Evolutionary conservation across 805 yeast genomes (phyloP).

Genomic region (Wickerhamiella hasegawae): DNA sequence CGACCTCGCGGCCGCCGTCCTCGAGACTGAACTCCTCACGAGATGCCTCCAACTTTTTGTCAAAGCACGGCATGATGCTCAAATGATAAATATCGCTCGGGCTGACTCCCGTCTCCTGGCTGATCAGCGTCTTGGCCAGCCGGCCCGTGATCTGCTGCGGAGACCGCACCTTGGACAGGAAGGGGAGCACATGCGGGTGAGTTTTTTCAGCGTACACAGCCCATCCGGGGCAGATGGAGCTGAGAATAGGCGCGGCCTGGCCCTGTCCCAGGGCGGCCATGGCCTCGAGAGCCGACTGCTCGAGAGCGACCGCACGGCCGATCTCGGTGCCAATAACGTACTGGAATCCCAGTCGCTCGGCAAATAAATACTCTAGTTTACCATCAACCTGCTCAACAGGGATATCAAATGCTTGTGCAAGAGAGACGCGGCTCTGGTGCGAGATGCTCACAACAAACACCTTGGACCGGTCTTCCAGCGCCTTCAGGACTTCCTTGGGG

Average conservation of each 20-base stretch:
- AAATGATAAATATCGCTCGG: conserved; percentile 49
- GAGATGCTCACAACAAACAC: conserved; percentile 61
- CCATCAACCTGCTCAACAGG: conserved; percentile 43
- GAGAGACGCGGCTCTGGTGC: conserved; percentile 73
- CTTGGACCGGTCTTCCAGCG: conserved; percentile 28
- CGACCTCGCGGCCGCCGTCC: conserved; percentile 45
- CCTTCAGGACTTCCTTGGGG: conserved; percentile 57
- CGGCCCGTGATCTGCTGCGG: conserved; percentile 91
- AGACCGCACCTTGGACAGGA: conserved; percentile 59
- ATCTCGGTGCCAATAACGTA: conserved; percentile 74
- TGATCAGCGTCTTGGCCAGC: conserved; percentile 37
- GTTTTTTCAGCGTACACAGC: conserved; percentile 91
- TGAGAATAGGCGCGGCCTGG: conserved; percentile 33
- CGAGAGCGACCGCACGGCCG: conserved; percentile 55
- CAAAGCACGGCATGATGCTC: conserved; percentile 93
- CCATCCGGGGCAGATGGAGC: conserved; percentile 91
- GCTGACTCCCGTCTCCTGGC: conserved; percentile 21
- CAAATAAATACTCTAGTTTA: conserved; percentile 41
- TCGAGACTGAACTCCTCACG: conserved; percentile 44
- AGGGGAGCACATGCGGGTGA: conserved; percentile 66
- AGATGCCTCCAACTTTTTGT: conserved; percentile 88
- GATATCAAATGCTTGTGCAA: conserved; percentile 50
- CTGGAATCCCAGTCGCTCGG: conserved; percentile 44
- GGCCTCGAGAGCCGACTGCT: conserved; percentile 31
- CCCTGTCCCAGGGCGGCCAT: conserved; percentile 11